phyloP scores from a whole-genome alignment of 2,329 filamentous ascomycete genomes.

The Cladobotryum mycophilum region DNA sequence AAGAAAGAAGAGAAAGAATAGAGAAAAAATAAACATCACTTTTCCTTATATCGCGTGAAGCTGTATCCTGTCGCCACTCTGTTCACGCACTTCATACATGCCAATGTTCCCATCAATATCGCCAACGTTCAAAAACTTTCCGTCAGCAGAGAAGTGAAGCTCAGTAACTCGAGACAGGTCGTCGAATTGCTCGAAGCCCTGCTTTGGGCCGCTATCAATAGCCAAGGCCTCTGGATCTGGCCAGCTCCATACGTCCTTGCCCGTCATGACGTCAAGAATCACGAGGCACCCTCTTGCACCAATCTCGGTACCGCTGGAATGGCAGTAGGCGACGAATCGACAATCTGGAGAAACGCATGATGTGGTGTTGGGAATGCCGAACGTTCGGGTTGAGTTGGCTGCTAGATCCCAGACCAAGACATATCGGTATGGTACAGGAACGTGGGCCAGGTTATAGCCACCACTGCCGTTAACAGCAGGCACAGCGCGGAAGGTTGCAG shows the following conservation, averaged over 20 bases:
- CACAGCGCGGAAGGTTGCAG: conserved; percentile 30
- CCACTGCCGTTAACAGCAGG: conserved; percentile 21
- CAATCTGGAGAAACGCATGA: conserved; percentile 36
- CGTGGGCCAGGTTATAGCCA: conserved; percentile 29
- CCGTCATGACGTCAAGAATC: conserved; percentile 32
- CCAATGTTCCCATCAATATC: conserved; percentile 28
- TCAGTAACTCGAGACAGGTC: conserved; percentile 31
- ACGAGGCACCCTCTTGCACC: conserved; percentile 28
- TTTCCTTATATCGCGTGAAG: conserved; percentile 9
- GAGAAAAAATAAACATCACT: not conserved
- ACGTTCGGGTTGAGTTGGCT: conserved; percentile 30
- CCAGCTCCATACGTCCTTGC: conserved; percentile 33
- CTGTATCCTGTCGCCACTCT: conserved; percentile 10
- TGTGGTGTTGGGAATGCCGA: conserved; percentile 33
- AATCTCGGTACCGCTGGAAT: conserved; percentile 26
- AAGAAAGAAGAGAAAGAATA: not conserved
- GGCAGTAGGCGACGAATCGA: conserved; percentile 34
- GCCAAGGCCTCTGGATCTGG: conserved; percentile 25
- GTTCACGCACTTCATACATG: conserved; percentile 30
- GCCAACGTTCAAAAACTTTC: conserved; percentile 30
- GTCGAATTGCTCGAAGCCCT: conserved; percentile 26
- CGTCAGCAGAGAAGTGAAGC: conserved; percentile 33
- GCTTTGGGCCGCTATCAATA: conserved; percentile 16
- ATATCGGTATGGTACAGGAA: conserved; percentile 26
- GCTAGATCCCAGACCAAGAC: conserved; percentile 37